Evolutionary conservation across 371 early-diverging fungal species (phyloP).

Genomic region (Rhizomucor pusillus): DNA sequence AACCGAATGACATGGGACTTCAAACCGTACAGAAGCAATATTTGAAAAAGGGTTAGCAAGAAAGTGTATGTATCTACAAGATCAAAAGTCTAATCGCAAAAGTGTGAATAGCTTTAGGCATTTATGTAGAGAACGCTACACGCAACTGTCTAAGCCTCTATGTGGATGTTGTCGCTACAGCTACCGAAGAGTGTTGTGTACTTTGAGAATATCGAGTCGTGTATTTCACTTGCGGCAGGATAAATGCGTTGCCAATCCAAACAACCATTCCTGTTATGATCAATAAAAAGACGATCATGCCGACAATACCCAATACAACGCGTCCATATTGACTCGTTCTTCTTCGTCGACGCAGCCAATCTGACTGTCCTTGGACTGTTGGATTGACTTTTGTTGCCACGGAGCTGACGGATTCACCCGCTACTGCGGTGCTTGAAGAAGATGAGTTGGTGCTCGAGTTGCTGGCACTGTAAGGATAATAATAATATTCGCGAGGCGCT

Average conservation of each 20-base stretch:
- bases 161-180: too few relatives aligned
- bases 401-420: conserved; percentile 9
- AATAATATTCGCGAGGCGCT: conserved; percentile 13
- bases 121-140: too few relatives aligned
- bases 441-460: not conserved
- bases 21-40: too few relatives aligned
- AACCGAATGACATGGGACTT: too few relatives aligned
- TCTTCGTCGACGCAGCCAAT: conserved; percentile 8
- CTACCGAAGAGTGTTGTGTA: not conserved
- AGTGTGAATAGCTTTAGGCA: too few relatives aligned
- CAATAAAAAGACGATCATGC: conserved; percentile 15
- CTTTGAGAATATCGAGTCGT: conserved; percentile 12
- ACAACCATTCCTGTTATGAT: conserved; percentile 8
- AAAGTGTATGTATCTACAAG: too few relatives aligned
- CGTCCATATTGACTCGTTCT: conserved; percentile 2
- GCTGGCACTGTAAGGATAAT: conserved; percentile 5
- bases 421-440: not conserved
- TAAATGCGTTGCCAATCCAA: conserved; percentile 15
- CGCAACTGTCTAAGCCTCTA: too few relatives aligned
- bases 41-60: too few relatives aligned
- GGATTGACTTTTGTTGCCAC: conserved; percentile 1
- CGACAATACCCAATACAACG: conserved; percentile 8
- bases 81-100: too few relatives aligned
- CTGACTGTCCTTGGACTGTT: conserved; percentile 2
- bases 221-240: conserved; percentile 14